A percentile compares a stretch with the other conserved stretches of the same genome.
These are phyloP conservation scores for Rhodamnia argentea DNA, from an alignment of 345 rosid species.

Conservation along the genomic window DNA sequence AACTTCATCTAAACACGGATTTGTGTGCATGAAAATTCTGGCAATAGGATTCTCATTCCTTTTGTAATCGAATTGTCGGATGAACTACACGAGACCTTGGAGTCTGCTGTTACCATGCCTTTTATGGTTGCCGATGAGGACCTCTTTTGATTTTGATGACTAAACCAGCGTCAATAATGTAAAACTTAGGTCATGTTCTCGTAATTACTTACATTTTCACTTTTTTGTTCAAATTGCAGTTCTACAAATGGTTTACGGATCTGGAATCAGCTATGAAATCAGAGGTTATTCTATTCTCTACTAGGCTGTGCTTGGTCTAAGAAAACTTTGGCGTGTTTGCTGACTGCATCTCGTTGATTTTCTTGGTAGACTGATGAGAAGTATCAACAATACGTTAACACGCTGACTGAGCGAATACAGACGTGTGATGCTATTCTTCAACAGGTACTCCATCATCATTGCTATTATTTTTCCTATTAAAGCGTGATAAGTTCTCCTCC, in stretches of 20 bases:
- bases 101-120: neutral
- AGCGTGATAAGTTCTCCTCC: neutral
- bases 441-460: slow-evolving; percentile 26
- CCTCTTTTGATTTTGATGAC: neutral
- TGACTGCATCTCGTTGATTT: slow-evolving; percentile 3
- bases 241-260: slow-evolving; percentile 97
- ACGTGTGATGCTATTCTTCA: slow-evolving; percentile 83
- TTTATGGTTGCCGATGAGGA: neutral
- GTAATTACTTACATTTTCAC: neutral
- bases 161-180: neutral
- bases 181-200: neutral
- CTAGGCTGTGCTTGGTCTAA: neutral
- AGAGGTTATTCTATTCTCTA: slow-evolving; percentile 42
- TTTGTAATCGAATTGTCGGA: neutral
- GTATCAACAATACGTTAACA: slow-evolving; percentile 78
- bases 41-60: neutral
- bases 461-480: neutral
- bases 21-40: neutral
- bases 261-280: slow-evolving; percentile 97
- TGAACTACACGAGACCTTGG: neutral
- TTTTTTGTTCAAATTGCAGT: slow-evolving; percentile 28
- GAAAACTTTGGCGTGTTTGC: neutral
- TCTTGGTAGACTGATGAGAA: slow-evolving; percentile 80
- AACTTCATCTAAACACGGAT: neutral
- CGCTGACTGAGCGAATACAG: slow-evolving; percentile 70